Evolutionary conservation across 345 rosid genomes (phyloP).

Genomic region (Pistacia atlantica): DNA sequence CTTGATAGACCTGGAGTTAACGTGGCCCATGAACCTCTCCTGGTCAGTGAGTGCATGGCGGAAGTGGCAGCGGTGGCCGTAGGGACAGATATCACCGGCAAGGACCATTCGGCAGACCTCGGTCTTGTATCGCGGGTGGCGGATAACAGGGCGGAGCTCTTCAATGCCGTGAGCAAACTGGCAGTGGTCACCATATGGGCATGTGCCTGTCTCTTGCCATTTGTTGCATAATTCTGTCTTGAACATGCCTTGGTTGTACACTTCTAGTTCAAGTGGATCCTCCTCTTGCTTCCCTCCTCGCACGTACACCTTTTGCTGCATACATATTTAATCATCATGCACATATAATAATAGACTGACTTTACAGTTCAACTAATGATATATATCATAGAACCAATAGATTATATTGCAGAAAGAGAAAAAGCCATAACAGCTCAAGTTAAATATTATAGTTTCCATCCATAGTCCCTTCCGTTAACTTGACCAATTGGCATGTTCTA

Average conservation of each 20-base stretch:
- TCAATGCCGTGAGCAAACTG: slow-evolving; percentile 61
- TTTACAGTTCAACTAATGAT: neutral
- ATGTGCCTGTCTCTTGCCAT: slow-evolving; percentile 64
- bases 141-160: slow-evolving; percentile 64
- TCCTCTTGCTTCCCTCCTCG: slow-evolving; percentile 42
- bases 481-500: neutral
- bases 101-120: slow-evolving; percentile 67
- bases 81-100: slow-evolving; percentile 55
- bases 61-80: slow-evolving; percentile 69
- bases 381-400: neutral
- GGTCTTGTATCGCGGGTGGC: slow-evolving; percentile 67
- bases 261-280: slow-evolving; percentile 51
- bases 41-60: slow-evolving; percentile 58
- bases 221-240: slow-evolving; percentile 70
- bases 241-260: slow-evolving; percentile 59
- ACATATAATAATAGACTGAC: neutral
- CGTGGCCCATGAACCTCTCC: slow-evolving; percentile 36
- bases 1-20: slow-evolving; percentile 16
- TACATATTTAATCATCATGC: neutral
- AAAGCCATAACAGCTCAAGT: too few relatives aligned
- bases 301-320: slow-evolving; percentile 42
- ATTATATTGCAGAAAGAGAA: too few relatives aligned
- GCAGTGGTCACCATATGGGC: slow-evolving; percentile 56
- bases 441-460: too few relatives aligned
- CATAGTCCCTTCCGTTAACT: neutral